A percentile compares a stretch with the other conserved stretches of the same genome.
These are phyloP conservation scores for Mortierella sp. DNA, from an alignment of 371 early-diverging fungal genomes.

Conservation along the genomic window DNA sequence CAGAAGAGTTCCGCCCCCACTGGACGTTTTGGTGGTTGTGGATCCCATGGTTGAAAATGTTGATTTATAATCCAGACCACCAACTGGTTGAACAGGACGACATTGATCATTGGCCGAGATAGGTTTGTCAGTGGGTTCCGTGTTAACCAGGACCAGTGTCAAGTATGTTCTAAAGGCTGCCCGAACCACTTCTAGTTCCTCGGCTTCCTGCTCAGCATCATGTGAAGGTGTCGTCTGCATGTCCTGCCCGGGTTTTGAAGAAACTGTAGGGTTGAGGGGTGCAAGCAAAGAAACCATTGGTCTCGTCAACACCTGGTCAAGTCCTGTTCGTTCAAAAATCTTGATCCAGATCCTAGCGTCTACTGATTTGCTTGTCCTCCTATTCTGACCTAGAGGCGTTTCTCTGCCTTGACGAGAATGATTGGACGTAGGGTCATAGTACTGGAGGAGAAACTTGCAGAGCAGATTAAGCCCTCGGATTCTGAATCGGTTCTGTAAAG, in stretches of 20 bases:
- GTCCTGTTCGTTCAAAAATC: constrained; percentile 47
- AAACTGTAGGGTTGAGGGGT: constrained; percentile 14
- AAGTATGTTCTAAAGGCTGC: constrained; percentile 45
- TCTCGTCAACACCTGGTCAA: constrained; percentile 43
- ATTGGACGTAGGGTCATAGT: constrained; percentile 7
- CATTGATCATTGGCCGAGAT: not conserved
- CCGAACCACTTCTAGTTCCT: constrained; percentile 15
- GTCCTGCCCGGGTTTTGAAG: not conserved
- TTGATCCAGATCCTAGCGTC: constrained; percentile 42
- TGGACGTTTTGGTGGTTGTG: not conserved
- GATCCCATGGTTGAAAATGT: too few species aligned
- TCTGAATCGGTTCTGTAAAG: constrained; percentile 12
- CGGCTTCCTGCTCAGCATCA: not conserved
- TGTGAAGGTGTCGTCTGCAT: not conserved
- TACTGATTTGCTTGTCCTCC: not conserved
- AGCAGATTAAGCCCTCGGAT: constrained; percentile 35
- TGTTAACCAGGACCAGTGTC: constrained; percentile 37
- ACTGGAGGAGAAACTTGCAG: constrained; percentile 26
- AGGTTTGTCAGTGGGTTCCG: constrained; percentile 21
- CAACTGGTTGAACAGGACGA: not conserved
- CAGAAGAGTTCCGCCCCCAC: not conserved
- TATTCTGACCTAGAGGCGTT: not conserved
- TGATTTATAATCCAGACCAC: too few species aligned
- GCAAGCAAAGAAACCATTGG: constrained; percentile 28
- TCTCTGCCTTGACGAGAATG: not conserved